These are phyloP conservation scores for Vanrija pseudolonga DNA, from an alignment of 1,284 basidiomycete species.

Conservation along the genomic window DNA sequence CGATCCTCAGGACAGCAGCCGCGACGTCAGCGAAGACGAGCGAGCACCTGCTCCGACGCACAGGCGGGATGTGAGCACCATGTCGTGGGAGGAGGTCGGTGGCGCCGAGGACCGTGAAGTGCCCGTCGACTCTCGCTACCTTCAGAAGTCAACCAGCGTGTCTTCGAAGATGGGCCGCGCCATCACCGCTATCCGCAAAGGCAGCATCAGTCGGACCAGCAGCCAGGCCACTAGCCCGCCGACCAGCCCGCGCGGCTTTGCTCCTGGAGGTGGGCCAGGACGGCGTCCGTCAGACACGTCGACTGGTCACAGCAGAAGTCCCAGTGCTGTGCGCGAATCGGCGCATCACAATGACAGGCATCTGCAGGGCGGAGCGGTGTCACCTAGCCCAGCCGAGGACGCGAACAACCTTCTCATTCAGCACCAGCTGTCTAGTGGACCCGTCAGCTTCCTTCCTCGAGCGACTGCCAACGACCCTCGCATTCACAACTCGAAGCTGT, in stretches of 20 bases:
- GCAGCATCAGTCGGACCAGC: slow-evolving; percentile 6
- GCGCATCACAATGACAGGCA: too few relatives aligned
- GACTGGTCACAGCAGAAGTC: too few relatives aligned
- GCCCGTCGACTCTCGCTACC: slow-evolving; percentile 25
- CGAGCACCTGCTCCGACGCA: too few relatives aligned
- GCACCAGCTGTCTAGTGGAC: slow-evolving; percentile 33
- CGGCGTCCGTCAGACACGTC: too few relatives aligned
- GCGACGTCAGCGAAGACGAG: neutral
- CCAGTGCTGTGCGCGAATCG: too few relatives aligned
- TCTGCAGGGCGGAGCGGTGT: neutral
- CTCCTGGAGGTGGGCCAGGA: too few relatives aligned
- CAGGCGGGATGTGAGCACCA: slow-evolving; percentile 19
- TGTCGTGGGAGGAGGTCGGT: slow-evolving; percentile 44
- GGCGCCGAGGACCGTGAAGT: slow-evolving; percentile 27
- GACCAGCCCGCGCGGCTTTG: slow-evolving; percentile 17
- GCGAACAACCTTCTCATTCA: slow-evolving; percentile 35
- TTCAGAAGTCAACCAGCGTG: slow-evolving; percentile 38
- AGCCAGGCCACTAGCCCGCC: slow-evolving; percentile 13
- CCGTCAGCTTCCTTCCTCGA: slow-evolving; percentile 60
- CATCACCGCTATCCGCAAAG: slow-evolving; percentile 30
- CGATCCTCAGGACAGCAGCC: neutral
- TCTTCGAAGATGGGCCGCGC: slow-evolving; percentile 36
- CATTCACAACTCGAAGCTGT: slow-evolving; percentile 68
- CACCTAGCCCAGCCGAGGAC: slow-evolving; percentile 5
- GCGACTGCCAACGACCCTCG: slow-evolving; percentile 54